phyloP scores from a whole-genome alignment of 2,329 filamentous ascomycete genomes.

The Botrytis porri region DNA sequence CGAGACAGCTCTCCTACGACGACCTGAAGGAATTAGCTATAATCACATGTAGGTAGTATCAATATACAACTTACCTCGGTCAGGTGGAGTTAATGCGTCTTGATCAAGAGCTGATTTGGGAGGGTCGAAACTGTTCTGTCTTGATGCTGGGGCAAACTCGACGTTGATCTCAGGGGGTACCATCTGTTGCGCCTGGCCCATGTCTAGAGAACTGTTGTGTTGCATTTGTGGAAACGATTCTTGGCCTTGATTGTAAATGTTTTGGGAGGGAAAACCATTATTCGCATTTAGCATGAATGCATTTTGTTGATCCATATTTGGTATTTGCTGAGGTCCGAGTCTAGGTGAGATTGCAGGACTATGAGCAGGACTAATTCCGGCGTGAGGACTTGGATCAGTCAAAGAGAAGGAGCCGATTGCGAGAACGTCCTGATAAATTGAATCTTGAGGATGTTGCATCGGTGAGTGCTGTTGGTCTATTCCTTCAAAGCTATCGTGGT shows the following conservation, averaged over 20 bases:
- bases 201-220: conserved; percentile 52
- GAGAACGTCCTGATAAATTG: conserved; percentile 74
- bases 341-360: conserved; percentile 65
- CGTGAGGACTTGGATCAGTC: conserved; percentile 62
- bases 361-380: conserved; percentile 74
- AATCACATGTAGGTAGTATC: background rate
- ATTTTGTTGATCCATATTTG: conserved; percentile 48
- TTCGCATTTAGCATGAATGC: conserved; percentile 47
- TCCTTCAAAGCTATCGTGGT: conserved; percentile 76
- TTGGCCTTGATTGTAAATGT: conserved; percentile 49
- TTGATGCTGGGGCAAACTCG: conserved; percentile 77
- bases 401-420: conserved; percentile 79
- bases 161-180: conserved; percentile 94
- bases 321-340: conserved; percentile 55
- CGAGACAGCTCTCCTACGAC: conserved; percentile 39
- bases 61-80: conserved; percentile 52
- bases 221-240: conserved; percentile 48
- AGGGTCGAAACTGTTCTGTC: conserved; percentile 63
- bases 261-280: conserved; percentile 49
- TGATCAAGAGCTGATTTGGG: conserved; percentile 62
- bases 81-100: conserved; percentile 81
- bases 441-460: conserved; percentile 71
- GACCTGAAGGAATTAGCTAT: conserved; percentile 33
- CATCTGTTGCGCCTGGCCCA: conserved; percentile 71
- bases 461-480: conserved; percentile 72